Percentiles rank a stretch among this genome's conserved stretches.
Conservation (phyloP, 768 basidiomycete genomes). For the Boletus eberwhitei region DNA sequence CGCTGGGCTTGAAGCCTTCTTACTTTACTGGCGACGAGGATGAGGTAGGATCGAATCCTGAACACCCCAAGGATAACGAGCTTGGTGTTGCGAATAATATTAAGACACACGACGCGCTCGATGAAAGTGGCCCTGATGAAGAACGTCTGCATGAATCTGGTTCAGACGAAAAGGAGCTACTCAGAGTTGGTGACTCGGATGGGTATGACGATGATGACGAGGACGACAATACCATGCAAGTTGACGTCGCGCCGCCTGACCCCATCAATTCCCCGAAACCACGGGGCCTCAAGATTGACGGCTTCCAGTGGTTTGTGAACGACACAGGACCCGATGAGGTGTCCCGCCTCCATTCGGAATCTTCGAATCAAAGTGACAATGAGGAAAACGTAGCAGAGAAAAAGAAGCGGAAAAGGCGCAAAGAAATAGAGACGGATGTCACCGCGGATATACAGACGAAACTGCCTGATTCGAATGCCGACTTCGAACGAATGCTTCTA, state of each 20-base stretch:
- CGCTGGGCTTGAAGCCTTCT: constrained; percentile 82
- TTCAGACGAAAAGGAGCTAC: constrained; percentile 22
- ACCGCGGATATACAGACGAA: constrained; percentile 87
- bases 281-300: constrained; percentile 46
- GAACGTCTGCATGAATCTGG: background rate
- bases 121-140: constrained; percentile 17
- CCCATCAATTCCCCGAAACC: background rate
- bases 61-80: constrained; percentile 22
- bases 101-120: constrained; percentile 22
- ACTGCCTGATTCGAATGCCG: constrained; percentile 84
- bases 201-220: constrained; percentile 18
- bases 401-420: constrained; percentile 65
- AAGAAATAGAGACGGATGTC: constrained; percentile 71
- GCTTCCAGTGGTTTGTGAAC: constrained; percentile 70
- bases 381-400: constrained; percentile 36
- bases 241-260: background rate
- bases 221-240: constrained; percentile 21
- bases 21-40: constrained; percentile 68
- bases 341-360: constrained; percentile 33
- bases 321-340: constrained; percentile 37
- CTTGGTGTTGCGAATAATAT: constrained; percentile 33
- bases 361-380: constrained; percentile 42
- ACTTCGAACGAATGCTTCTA: constrained; percentile 91
- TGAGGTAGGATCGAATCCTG: constrained; percentile 32
- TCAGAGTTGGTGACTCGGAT: constrained; percentile 7